Conservation (phyloP, 2,329 filamentous ascomycete genomes). For the Cladophialophora immunda region DNA sequence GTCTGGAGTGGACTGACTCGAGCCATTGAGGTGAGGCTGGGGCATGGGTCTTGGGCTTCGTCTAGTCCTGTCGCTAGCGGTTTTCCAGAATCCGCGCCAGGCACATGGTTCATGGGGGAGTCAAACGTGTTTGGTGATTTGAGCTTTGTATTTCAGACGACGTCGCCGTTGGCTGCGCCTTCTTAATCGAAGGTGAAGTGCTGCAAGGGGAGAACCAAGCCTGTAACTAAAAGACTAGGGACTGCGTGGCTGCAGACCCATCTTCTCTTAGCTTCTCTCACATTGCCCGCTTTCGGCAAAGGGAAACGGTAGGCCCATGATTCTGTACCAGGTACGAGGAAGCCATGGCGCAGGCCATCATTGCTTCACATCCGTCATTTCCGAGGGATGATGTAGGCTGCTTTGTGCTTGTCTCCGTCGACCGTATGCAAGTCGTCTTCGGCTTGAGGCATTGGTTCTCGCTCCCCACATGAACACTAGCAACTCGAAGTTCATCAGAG, state of each 20-base stretch:
- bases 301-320: not conserved
- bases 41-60: not conserved
- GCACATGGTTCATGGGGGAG: slow-evolving; percentile 1
- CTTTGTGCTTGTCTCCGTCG: not conserved
- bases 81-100: slow-evolving; percentile 15
- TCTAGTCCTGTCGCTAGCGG: not conserved
- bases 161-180: not conserved
- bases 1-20: slow-evolving; percentile 10
- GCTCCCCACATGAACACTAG: not conserved
- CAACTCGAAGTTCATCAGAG: not conserved
- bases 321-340: not conserved
- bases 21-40: not conserved
- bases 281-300: not conserved
- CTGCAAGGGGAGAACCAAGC: slow-evolving; percentile 3
- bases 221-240: not conserved
- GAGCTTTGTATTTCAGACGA: not conserved
- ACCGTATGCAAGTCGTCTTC: not conserved
- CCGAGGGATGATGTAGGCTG: not conserved
- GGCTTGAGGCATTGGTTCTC: not conserved
- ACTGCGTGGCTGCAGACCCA: not conserved
- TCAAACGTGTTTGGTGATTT: not conserved
- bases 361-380: not conserved
- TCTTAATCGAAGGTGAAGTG: not conserved
- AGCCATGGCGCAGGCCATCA: not conserved
- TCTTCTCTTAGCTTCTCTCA: not conserved